Base-by-base conservation (phyloP, 495 filamentous ascomycete species). In the Penicillium soppii region DNA sequence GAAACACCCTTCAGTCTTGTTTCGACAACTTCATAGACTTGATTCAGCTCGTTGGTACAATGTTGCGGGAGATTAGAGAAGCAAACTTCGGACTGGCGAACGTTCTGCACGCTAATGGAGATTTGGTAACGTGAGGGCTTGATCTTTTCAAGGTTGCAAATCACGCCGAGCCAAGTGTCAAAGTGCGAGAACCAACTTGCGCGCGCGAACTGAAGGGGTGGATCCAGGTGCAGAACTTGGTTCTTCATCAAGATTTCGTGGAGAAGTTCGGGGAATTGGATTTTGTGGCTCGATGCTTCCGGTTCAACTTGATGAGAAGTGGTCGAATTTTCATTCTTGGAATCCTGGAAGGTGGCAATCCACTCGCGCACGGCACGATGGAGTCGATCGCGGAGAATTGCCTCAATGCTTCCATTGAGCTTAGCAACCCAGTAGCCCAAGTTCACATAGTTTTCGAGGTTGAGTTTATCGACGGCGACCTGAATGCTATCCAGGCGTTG, bases 211-310 rank as follows among this genome's bases (percentile, higher is more conserved):
- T 96, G 91, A 15, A 96, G 74, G 12, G 94, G 94, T 2, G 94
- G 94, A 39, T 96, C 92, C 21, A 99, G 80, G 57, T 92, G 95
- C 43, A 99, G 94, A 58, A 95, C 82, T 68, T 97, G 95, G 56
- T 97, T 97, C 23, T 88, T 88, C 85, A 97, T 97, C 4, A 89
- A 89, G 23, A 99, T 85, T 63, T 97, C 94, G 60, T 96, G 91
- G 25, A 90, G 74, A 33, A 96, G 78, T 17, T 62, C 67, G 15
- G 66, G 70, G 54, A 81, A 79, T 36, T 67, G 65, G 7, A 79
- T 73, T 23, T 77, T 82, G 55, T 84, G 85, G 53, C 87, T 75
- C 7, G 71, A 69, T 12, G 72, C 66, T 19, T 78, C 70, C 0
- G 66, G 46, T 22, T 77, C 67, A 21, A 71, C 73, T 69, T 38